These are phyloP conservation scores for Cytospora mali DNA, from an alignment of 2,329 filamentous ascomycete genomes.

Conservation along the genomic window DNA sequence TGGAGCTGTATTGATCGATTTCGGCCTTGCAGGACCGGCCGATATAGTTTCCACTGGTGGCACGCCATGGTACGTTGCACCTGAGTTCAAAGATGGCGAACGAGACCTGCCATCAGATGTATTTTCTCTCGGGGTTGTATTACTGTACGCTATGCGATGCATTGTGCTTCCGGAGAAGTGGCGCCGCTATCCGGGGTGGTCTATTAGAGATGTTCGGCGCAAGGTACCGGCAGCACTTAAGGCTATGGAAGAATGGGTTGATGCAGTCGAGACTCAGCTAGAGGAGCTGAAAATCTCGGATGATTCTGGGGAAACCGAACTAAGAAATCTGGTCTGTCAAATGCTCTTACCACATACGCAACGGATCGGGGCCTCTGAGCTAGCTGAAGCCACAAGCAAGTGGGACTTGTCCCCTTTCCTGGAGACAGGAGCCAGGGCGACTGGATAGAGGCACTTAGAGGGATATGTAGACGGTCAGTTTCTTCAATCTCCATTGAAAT, in stretches of 20 bases:
- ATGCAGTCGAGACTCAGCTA: background rate
- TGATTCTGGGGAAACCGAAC: background rate
- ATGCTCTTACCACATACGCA: background rate
- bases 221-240: background rate
- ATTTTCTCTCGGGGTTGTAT: conserved; percentile 2
- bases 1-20: conserved; percentile 1
- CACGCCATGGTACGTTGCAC: conserved; percentile 6
- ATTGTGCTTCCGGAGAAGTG: background rate
- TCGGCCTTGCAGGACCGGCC: background rate
- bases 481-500: too few relatives aligned
- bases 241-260: background rate
- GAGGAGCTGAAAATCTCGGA: background rate
- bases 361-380: background rate
- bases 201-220: background rate
- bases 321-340: background rate
- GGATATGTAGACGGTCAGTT: too few relatives aligned
- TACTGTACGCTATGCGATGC: conserved; percentile 8
- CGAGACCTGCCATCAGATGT: background rate
- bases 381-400: background rate
- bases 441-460: background rate
- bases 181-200: background rate
- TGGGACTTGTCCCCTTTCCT: background rate
- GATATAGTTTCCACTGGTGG: background rate
- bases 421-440: too few relatives aligned
- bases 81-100: background rate